phyloP scores from a whole-genome alignment of 78 protist genomes.

The Pelomyxa schiedti region DNA sequence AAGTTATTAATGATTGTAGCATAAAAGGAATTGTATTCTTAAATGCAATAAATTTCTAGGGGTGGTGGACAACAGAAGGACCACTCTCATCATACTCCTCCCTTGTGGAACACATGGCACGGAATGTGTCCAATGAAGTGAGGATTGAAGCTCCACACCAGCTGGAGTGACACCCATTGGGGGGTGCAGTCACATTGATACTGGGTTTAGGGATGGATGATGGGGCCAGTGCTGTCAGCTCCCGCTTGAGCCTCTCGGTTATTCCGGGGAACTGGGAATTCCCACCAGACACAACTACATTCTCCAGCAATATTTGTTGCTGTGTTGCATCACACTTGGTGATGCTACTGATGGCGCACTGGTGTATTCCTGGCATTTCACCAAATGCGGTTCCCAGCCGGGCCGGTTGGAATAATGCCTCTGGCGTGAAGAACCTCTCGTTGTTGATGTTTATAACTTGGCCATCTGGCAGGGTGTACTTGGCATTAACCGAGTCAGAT shows the following conservation, averaged over 20 bases:
- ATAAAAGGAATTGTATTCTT: too few relatives aligned
- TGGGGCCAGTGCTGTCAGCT: slow-evolving; percentile 36
- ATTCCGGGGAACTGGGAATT: slow-evolving; percentile 51
- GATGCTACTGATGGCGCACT: slow-evolving; percentile 19
- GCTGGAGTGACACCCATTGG: slow-evolving; percentile 34
- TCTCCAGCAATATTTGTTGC: slow-evolving; percentile 22
- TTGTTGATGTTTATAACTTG: slow-evolving; percentile 68
- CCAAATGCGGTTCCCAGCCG: slow-evolving; percentile 65
- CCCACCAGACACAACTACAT: slow-evolving; percentile 72
- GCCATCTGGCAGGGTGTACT: slow-evolving; percentile 83
- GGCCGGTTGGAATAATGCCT: slow-evolving; percentile 86
- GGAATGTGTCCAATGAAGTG: slow-evolving; percentile 45
- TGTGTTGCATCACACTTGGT: slow-evolving; percentile 40
- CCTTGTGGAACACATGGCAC: slow-evolving; percentile 36
- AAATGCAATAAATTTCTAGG: too few relatives aligned
- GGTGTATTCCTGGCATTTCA: slow-evolving; percentile 82
- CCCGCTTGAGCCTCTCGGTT: slow-evolving; percentile 33
- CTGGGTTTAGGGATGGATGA: slow-evolving; percentile 28
- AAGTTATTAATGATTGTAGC: too few relatives aligned
- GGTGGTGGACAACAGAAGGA: slow-evolving; percentile 21
- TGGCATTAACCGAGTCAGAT: slow-evolving; percentile 28
- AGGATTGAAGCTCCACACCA: slow-evolving; percentile 81
- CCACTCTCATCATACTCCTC: slow-evolving; percentile 24
- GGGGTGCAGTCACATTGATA: slow-evolving; percentile 55
- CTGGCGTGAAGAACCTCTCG: slow-evolving; percentile 82